Evolutionary conservation across 495 filamentous ascomycete species (phyloP).

Genomic region (Neurospora hispaniola): DNA sequence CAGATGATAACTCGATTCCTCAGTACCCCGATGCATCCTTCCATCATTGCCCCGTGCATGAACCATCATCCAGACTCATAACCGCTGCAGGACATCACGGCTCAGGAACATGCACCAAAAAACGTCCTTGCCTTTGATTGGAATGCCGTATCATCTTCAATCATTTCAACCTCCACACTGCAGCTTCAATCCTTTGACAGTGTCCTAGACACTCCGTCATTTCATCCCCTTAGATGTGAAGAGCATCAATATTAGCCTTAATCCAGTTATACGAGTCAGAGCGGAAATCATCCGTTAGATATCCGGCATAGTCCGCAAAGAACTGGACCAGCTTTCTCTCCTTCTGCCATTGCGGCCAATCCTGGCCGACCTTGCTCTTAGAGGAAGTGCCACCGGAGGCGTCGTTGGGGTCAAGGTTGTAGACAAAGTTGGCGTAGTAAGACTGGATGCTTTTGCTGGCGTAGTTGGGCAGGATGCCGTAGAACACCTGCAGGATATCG

Average conservation of each 20-base stretch:
- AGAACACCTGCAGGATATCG: slow-evolving; percentile 57
- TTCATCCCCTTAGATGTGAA: slow-evolving; percentile 36
- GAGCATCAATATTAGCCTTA: slow-evolving; percentile 27
- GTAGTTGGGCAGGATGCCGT: slow-evolving; percentile 49
- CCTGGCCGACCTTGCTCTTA: slow-evolving; percentile 21
- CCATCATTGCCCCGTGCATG: not conserved
- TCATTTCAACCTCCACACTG: not conserved
- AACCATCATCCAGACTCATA: not conserved
- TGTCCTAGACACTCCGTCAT: not conserved
- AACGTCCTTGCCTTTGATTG: not conserved
- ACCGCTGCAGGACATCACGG: not conserved
- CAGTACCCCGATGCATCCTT: not conserved
- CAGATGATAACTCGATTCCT: not conserved
- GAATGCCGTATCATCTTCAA: not conserved
- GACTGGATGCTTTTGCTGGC: slow-evolving; percentile 47
- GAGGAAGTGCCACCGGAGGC: slow-evolving; percentile 23
- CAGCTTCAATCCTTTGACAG: not conserved
- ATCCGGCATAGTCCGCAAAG: slow-evolving; percentile 27
- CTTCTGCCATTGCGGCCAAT: slow-evolving; percentile 54
- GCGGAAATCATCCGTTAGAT: slow-evolving; percentile 53
- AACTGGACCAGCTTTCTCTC: slow-evolving; percentile 48
- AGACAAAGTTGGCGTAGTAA: slow-evolving; percentile 57
- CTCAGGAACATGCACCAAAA: not conserved
- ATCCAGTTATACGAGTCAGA: slow-evolving; percentile 39
- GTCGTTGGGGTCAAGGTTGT: slow-evolving; percentile 54